Percentiles rank a stretch among this genome's conserved stretches.
These are phyloP conservation scores for Penicillium robsamsonii DNA, from an alignment of 495 filamentous ascomycete species.

Conservation along the genomic window DNA sequence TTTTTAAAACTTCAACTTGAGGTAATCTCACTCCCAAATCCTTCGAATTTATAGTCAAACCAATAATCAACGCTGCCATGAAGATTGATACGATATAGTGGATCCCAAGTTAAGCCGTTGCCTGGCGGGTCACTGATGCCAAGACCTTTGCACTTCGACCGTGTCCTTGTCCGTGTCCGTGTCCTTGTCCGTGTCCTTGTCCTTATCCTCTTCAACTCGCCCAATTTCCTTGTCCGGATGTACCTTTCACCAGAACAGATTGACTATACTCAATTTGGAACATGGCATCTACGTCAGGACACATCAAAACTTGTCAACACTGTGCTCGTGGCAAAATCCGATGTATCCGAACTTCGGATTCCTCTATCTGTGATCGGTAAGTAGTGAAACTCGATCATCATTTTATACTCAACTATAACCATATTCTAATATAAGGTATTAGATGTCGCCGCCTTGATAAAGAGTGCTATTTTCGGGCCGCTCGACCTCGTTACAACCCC, in stretches of 20 bases:
- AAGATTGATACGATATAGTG: conserved; percentile 2
- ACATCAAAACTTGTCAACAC: conserved; percentile 3
- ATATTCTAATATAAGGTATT: conserved; percentile 1
- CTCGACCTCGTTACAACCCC: conserved; percentile 13
- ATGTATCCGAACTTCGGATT: conserved; percentile 4
- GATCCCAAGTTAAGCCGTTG: conserved; percentile 3
- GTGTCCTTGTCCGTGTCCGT: conserved; percentile 4
- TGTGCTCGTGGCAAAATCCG: conserved; percentile 8
- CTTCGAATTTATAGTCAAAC: conserved; percentile 1
- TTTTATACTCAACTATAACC: conserved; percentile 8
- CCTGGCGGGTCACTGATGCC: neutral
- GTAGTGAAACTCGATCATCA: conserved; percentile 1
- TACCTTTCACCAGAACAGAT: neutral
- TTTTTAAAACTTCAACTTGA: neutral
- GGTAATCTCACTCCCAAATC: conserved; percentile 1
- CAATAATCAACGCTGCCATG: neutral
- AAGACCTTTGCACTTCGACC: neutral
- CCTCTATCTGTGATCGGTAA: conserved; percentile 1
- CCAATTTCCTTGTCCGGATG: neutral
- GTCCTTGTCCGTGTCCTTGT: conserved; percentile 8
- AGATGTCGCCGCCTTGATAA: conserved; percentile 23
- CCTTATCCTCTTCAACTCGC: conserved; percentile 7
- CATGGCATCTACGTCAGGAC: neutral
- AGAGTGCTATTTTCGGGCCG: conserved; percentile 22
- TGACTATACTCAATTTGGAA: conserved; percentile 3